Evolutionary conservation across 495 filamentous ascomycete species (phyloP).

Genomic region (Neurospora terricola): DNA sequence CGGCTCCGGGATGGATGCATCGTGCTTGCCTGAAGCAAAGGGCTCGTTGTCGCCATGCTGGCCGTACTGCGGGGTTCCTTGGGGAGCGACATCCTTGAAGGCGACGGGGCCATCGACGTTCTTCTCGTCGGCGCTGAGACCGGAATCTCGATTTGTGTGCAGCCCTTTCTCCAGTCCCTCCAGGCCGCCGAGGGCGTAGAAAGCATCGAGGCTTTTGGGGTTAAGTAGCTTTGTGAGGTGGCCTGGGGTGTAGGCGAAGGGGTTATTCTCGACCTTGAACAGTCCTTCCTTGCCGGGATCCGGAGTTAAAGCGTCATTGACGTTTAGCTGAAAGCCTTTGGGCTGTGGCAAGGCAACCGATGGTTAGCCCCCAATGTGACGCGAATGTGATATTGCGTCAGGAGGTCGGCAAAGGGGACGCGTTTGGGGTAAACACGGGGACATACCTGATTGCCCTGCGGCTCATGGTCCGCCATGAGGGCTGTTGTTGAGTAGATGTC

Average conservation of each 20-base stretch:
- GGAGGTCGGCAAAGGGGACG: not conserved
- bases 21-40: constrained; percentile 7
- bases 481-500: not conserved
- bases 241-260: constrained; percentile 59
- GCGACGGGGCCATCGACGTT: constrained; percentile 44
- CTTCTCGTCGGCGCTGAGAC: constrained; percentile 57
- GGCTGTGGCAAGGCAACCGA: not conserved
- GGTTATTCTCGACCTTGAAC: constrained; percentile 52
- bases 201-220: constrained; percentile 62
- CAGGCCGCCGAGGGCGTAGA: constrained; percentile 59
- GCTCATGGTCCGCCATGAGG: not conserved
- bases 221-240: constrained; percentile 64
- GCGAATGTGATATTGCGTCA: not conserved
- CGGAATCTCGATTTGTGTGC: constrained; percentile 51
- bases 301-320: constrained; percentile 48
- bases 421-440: not conserved
- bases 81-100: constrained; percentile 44
- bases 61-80: constrained; percentile 23
- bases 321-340: constrained; percentile 24
- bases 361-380: not conserved
- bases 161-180: constrained; percentile 56
- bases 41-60: constrained; percentile 17
- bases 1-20: constrained; percentile 1
- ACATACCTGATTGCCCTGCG: not conserved
- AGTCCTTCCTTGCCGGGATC: constrained; percentile 55